These are phyloP conservation scores for Crotalaria pallida DNA, from an alignment of 306 rosid species.

Conservation along the genomic window DNA sequence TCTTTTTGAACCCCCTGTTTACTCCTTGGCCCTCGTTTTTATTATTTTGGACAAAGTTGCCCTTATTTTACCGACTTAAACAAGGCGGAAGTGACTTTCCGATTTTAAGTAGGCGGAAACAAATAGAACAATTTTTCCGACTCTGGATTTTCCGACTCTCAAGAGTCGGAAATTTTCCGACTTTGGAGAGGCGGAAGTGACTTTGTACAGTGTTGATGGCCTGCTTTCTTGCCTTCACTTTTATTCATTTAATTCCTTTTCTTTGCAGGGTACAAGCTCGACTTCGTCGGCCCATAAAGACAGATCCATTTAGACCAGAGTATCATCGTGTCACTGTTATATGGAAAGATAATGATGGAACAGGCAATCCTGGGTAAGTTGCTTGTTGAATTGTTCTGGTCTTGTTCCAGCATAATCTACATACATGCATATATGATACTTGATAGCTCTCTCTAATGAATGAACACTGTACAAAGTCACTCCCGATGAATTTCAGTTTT, in stretches of 20 bases:
- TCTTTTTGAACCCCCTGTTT: too few relatives aligned
- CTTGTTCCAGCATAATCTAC: background rate
- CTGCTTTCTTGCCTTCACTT: background rate
- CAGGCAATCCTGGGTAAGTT: conserved; percentile 82
- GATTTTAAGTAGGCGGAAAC: too few relatives aligned
- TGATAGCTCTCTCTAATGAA: conserved; percentile 1
- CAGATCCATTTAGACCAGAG: conserved; percentile 71
- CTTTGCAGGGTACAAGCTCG: conserved; percentile 69
- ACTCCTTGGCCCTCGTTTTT: too few relatives aligned
- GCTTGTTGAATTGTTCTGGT: background rate
- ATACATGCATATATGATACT: too few relatives aligned
- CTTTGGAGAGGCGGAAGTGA: too few relatives aligned
- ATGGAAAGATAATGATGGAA: conserved; percentile 84
- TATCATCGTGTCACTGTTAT: conserved; percentile 64
- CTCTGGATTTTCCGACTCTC: too few relatives aligned
- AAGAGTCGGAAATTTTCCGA: too few relatives aligned
- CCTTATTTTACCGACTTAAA: too few relatives aligned
- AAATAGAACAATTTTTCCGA: too few relatives aligned
- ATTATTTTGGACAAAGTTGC: too few relatives aligned
- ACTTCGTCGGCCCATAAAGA: conserved; percentile 50
- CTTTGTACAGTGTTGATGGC: too few relatives aligned
- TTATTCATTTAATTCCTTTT: conserved; percentile 12
- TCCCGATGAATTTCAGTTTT: conserved; percentile 52
- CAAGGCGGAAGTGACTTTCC: too few relatives aligned
- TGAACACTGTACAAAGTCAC: background rate